Percentiles rank a stretch among this genome's conserved stretches.
Evolutionary conservation across 345 rosid species (phyloP).

Genomic region (Clarkia xantiana): DNA sequence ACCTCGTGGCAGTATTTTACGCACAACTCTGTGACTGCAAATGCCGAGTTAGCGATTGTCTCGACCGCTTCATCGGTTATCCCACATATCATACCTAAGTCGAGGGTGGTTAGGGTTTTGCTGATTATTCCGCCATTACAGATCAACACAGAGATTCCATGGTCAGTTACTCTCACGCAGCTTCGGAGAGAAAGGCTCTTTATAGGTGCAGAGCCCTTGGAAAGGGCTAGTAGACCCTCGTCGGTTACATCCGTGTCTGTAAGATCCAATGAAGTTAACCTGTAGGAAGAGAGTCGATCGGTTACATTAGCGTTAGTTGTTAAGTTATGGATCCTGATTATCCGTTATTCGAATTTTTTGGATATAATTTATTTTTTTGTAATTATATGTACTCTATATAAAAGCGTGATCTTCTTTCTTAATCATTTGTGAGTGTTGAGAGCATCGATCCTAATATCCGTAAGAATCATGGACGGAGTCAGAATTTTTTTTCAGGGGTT

Average conservation of each 20-base stretch:
- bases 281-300: too few relatives aligned
- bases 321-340: too few relatives aligned
- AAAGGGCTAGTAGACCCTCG: constrained; percentile 29
- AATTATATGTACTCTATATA: too few relatives aligned
- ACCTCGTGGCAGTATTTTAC: constrained; percentile 37
- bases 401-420: too few relatives aligned
- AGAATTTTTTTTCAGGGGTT: too few relatives aligned
- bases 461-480: too few relatives aligned
- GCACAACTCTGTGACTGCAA: constrained; percentile 37
- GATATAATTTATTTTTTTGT: too few relatives aligned
- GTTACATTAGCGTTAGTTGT: too few relatives aligned
- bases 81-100: constrained; percentile 50
- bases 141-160: constrained; percentile 38
- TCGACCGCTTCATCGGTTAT: constrained; percentile 35
- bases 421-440: too few relatives aligned
- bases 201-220: constrained; percentile 35
- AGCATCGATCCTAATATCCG: too few relatives aligned
- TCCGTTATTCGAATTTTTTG: too few relatives aligned
- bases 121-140: constrained; percentile 28
- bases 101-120: constrained; percentile 35
- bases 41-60: constrained; percentile 21
- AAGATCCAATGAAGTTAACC: too few relatives aligned
- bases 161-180: constrained; percentile 54
- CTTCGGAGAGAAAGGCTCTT: constrained; percentile 36
- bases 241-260: constrained; percentile 55